phyloP scores from a whole-genome alignment of 176 grass and related monocot genomes.

The Musa itinerans region DNA sequence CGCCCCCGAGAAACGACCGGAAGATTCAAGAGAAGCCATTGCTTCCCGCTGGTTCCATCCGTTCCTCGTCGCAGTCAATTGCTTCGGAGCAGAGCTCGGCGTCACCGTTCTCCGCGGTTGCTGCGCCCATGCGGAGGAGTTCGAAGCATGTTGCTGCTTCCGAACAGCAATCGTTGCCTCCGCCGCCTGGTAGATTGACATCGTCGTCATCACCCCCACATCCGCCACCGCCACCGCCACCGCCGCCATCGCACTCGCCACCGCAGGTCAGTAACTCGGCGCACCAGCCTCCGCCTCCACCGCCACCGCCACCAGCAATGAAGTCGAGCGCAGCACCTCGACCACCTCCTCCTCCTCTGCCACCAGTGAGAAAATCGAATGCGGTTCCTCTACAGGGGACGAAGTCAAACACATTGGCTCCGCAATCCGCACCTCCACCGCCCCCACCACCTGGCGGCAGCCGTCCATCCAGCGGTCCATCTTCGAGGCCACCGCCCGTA shows the following conservation, averaged over 20 bases:
- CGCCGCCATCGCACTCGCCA: not conserved
- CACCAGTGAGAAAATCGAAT: conserved; percentile 2
- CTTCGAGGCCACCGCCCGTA: conserved; percentile 1
- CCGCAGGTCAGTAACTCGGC: not conserved
- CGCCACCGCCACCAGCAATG: conserved; percentile 14
- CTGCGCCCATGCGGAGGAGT: conserved; percentile 10
- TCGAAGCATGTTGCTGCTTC: not conserved
- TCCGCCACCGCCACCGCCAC: not conserved
- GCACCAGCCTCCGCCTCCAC: conserved; percentile 6
- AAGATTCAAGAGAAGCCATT: conserved; percentile 6
- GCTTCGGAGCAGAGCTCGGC: not conserved
- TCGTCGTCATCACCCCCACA: not conserved
- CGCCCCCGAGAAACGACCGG: not conserved
- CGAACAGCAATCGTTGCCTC: not conserved
- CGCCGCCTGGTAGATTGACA: not conserved
- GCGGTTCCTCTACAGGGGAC: conserved; percentile 16
- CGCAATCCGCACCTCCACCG: conserved; percentile 29
- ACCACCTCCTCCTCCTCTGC: conserved; percentile 24
- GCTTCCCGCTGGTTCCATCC: conserved; percentile 4
- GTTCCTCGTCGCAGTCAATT: conserved; percentile 2
- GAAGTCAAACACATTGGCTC: not conserved
- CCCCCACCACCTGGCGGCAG: conserved; percentile 27
- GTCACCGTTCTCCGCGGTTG: conserved; percentile 17
- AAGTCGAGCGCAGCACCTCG: not conserved
- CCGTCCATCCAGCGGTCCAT: conserved; percentile 3